These are phyloP conservation scores for Alternaria arborescens DNA, from an alignment of 2,329 filamentous ascomycete genomes.

Conservation along the genomic window DNA sequence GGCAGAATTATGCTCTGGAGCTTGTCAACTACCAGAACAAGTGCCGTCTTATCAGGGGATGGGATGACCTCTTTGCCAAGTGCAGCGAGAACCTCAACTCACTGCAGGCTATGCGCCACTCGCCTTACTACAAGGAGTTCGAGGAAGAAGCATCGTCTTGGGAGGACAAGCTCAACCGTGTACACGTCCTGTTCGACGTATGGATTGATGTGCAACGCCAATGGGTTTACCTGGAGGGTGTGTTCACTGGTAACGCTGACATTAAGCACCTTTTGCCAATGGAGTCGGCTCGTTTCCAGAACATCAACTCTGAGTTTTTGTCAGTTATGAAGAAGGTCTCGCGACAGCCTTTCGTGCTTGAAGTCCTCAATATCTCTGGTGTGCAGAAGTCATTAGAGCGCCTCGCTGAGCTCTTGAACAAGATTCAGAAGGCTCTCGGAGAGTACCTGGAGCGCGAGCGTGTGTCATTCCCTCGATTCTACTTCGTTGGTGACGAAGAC, in stretches of 20 bases:
- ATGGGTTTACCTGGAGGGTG: constrained; percentile 99
- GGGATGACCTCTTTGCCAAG: constrained; percentile 98
- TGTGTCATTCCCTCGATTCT: constrained; percentile 97
- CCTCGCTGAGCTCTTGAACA: constrained; percentile 95
- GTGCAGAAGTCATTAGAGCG: constrained; percentile 96
- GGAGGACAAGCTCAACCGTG: constrained; percentile 97
- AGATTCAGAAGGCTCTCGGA: constrained; percentile 98
- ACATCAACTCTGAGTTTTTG: constrained; percentile 99
- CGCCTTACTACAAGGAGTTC: constrained; percentile 99
- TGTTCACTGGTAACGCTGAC: constrained; percentile 98
- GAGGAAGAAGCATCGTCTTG: constrained; percentile 95
- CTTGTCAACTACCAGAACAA: constrained; percentile 98
- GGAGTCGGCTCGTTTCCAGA: constrained; percentile 95
- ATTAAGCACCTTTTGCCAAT: constrained; percentile 98
- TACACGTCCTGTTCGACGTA: constrained; percentile 97
- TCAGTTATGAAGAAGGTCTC: constrained; percentile 99
- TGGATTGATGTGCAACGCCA: constrained; percentile 99
- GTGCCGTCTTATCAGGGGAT: constrained; percentile 94
- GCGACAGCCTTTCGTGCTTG: constrained; percentile 92
- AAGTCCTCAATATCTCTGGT: constrained; percentile 93
- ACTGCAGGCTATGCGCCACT: constrained; percentile 97
- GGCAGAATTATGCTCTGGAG: constrained; percentile 94
- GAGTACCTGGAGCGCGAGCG: constrained; percentile 98
- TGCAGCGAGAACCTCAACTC: constrained; percentile 99
- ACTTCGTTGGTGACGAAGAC: constrained; percentile 99